phyloP scores from a whole-genome alignment of 805 yeast genomes.

The Saccharomycopsis sp. region DNA sequence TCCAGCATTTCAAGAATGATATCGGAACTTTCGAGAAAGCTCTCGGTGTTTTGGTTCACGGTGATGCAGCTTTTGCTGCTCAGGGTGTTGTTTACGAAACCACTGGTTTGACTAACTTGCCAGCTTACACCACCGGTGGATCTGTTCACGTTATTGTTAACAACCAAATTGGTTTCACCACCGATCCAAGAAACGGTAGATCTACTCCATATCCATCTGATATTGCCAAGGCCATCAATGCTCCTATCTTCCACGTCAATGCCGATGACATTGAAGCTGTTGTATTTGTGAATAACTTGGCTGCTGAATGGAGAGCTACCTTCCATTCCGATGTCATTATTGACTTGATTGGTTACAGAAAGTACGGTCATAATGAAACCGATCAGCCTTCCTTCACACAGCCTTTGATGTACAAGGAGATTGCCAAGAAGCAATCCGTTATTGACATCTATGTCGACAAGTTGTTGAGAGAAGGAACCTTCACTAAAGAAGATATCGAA shows the following conservation, averaged over 20 bases:
- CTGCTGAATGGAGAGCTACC: slow-evolving; percentile 97
- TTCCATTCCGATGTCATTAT: slow-evolving; percentile 95
- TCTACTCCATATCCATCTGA: slow-evolving; percentile 98
- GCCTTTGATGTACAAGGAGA: slow-evolving; percentile 92
- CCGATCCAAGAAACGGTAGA: slow-evolving; percentile 96
- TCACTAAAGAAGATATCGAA: slow-evolving; percentile 81
- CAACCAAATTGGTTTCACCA: slow-evolving; percentile 99
- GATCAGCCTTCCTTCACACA: slow-evolving; percentile 99
- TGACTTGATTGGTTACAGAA: slow-evolving; percentile 97
- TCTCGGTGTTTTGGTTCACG: slow-evolving; percentile 87
- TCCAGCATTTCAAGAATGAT: slow-evolving; percentile 86
- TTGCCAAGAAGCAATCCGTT: slow-evolving; percentile 83
- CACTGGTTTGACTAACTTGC: slow-evolving; percentile 86
- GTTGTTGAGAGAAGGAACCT: slow-evolving; percentile 79
- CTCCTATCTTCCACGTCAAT: slow-evolving; percentile 98
- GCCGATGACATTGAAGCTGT: slow-evolving; percentile 97
- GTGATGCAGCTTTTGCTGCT: slow-evolving; percentile 98
- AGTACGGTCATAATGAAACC: slow-evolving; percentile 98
- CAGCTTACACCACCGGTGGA: slow-evolving; percentile 98
- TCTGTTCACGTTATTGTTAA: slow-evolving; percentile 92
- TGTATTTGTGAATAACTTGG: slow-evolving; percentile 85
- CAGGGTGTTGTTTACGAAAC: slow-evolving; percentile 99
- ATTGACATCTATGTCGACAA: slow-evolving; percentile 78
- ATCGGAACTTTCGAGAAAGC: slow-evolving; percentile 80
- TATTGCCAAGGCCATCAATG: slow-evolving; percentile 91